Base-by-base conservation (phyloP, 106 monocot genomes). In the Dioscorea zingiberensis region DNA sequence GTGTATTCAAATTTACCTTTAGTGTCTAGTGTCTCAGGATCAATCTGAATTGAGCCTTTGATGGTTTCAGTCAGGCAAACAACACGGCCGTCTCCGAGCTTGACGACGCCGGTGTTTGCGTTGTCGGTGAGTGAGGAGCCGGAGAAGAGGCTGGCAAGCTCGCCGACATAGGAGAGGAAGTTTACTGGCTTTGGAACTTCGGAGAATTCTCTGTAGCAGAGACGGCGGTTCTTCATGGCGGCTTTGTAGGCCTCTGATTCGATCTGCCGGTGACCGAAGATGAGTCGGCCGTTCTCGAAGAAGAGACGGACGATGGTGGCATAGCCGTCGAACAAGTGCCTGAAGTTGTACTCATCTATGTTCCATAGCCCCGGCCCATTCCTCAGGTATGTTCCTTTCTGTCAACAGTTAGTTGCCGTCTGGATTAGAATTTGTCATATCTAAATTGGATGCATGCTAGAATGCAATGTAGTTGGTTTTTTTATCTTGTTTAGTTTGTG, bases 271-370 rank as follows among this genome's bases (percentile, higher is more conserved):
- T 97, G 97, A 25, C 68, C 66, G 25, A 71, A 74, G 15, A 23
- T 4, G 53, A 84, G 74, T 19, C 74, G 78, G 54, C 97, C 92
- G 27, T 60, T 2, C 17, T 70, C 59, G 73, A 97, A 97, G 68
- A 69, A 79, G 66, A 92, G 67, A 65, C 81, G 78, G 48, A 86
- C 92, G 21, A 97, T 72, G 38, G 92, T 97, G 28, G 97, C 97
- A 67, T 92, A 92, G 65, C 97, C 97, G 68, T 97, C 97, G 66
- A 97, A 97, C 46, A 97, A 88, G 77, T 97, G 97, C 54, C 79
- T 83, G 74, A 97, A 97, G 59, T 74, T 21, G 86, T 97, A 69
- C 73, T 86, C 84, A 27, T 78, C 86, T 49, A 92, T 69, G 84
- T 92, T 75, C 97, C 97, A 97, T 13, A 92, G 30, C 13, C 97